Percentiles rank a stretch among this genome's conserved stretches.
These are phyloP conservation scores for Mortierella hygrophila DNA, from an alignment of 192 early-diverging fungal species.

Conservation along the genomic window DNA sequence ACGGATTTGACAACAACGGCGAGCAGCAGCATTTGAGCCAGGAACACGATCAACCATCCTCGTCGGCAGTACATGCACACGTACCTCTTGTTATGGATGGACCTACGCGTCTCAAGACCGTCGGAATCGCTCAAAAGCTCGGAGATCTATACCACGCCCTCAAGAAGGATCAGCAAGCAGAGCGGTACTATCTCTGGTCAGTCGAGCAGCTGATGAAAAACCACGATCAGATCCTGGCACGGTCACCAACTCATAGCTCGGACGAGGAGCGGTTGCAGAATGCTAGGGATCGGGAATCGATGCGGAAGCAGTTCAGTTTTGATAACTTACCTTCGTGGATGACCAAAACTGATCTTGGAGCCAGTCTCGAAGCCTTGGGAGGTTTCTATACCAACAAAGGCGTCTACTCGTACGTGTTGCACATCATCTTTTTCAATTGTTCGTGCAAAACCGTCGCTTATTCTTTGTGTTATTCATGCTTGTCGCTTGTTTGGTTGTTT, in stretches of 20 bases:
- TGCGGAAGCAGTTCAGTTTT: constrained; percentile 58
- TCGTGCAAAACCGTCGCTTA: too few species aligned
- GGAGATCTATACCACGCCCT: constrained; percentile 61
- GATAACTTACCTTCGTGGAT: constrained; percentile 68
- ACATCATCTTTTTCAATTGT: not conserved
- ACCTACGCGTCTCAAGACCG: constrained; percentile 54
- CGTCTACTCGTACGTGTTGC: constrained; percentile 59
- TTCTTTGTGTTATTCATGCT: too few species aligned
- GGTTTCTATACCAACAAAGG: constrained; percentile 65
- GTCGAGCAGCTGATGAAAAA: constrained; percentile 65
- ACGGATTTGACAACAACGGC: not conserved
- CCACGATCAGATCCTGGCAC: constrained; percentile 13
- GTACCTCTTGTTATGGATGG: constrained; percentile 39
- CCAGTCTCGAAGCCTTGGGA: constrained; percentile 66
- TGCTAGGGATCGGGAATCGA: constrained; percentile 27
- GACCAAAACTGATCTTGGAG: constrained; percentile 65
- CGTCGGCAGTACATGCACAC: not conserved
- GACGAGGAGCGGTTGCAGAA: constrained; percentile 35
- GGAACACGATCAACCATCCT: constrained; percentile 1
- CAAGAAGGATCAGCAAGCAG: constrained; percentile 63
- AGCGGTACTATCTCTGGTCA: constrained; percentile 69
- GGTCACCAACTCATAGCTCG: not conserved
- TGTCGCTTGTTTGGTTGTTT: not conserved
- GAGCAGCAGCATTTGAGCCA: not conserved
- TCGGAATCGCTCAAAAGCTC: constrained; percentile 68